phyloP scores from a whole-genome alignment of 2,329 filamentous ascomycete species.

The Camillea tinctor region DNA sequence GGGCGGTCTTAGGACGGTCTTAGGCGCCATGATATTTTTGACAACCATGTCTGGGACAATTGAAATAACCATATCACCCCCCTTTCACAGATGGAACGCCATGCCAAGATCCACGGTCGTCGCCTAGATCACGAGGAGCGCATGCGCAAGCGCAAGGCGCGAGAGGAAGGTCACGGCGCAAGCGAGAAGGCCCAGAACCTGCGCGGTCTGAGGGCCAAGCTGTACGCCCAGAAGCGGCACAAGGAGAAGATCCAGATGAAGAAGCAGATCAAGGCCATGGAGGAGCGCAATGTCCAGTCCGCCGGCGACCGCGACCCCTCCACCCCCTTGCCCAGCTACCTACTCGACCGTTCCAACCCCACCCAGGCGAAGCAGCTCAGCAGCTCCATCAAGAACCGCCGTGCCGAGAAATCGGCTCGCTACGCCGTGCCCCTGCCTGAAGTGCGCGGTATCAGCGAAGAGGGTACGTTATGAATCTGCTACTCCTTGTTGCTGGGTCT shows the following conservation, averaged over 20 bases:
- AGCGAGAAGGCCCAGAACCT: conserved; percentile 92
- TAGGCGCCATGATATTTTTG: not conserved
- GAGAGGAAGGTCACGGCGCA: conserved; percentile 86
- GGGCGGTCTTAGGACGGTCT: too few relatives aligned
- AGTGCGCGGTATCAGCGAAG: conserved; percentile 88
- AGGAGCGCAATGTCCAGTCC: conserved; percentile 94
- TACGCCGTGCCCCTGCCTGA: conserved; percentile 92
- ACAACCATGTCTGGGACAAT: not conserved
- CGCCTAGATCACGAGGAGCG: conserved; percentile 68
- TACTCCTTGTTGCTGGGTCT: not conserved
- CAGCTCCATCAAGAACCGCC: conserved; percentile 92
- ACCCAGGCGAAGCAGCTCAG: conserved; percentile 67
- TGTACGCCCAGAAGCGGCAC: conserved; percentile 89
- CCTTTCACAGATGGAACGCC: conserved; percentile 24
- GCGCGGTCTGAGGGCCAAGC: conserved; percentile 86
- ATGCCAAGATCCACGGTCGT: conserved; percentile 23
- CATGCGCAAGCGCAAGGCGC: conserved; percentile 78
- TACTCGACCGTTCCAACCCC: conserved; percentile 77
- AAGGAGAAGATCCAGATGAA: conserved; percentile 99
- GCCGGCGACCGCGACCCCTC: conserved; percentile 72
- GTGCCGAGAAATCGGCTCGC: conserved; percentile 88
- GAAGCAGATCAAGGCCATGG: conserved; percentile 90
- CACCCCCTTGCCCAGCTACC: conserved; percentile 85
- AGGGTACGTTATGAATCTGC: conserved; percentile 47
- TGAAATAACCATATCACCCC: not conserved